A percentile compares a stretch with the other conserved stretches of the same genome.
These are phyloP conservation scores for Dipodascopsis uninucleata DNA, from an alignment of 805 yeast species.

Conservation along the genomic window DNA sequence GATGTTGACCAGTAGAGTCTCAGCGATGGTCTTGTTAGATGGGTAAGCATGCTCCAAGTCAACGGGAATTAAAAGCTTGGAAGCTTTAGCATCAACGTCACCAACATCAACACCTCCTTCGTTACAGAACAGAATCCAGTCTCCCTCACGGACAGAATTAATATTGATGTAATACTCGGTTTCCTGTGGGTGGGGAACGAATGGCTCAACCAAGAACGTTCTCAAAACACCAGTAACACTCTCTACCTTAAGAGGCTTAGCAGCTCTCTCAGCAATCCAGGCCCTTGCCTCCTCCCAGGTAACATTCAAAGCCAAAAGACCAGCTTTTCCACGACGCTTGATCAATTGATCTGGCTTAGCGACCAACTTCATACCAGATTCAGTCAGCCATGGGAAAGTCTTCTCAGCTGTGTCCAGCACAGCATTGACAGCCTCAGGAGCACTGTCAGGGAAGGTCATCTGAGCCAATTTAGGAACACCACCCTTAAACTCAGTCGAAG, in stretches of 20 bases:
- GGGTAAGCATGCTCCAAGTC: slow-evolving; percentile 43
- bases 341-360: slow-evolving; percentile 48
- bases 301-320: slow-evolving; percentile 43
- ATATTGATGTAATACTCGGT: slow-evolving; percentile 48
- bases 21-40: slow-evolving; percentile 37
- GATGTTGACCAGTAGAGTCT: slow-evolving; percentile 39
- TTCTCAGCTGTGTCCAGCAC: slow-evolving; percentile 38
- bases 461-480: slow-evolving; percentile 31
- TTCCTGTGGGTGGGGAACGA: slow-evolving; percentile 46
- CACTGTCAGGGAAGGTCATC: slow-evolving; percentile 35
- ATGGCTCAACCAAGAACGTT: slow-evolving; percentile 46
- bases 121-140: slow-evolving; percentile 47
- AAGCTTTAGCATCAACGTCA: slow-evolving; percentile 47
- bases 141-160: slow-evolving; percentile 48
- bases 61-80: slow-evolving; percentile 43
- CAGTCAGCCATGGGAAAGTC: slow-evolving; percentile 42
- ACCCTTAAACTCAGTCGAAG: slow-evolving; percentile 28
- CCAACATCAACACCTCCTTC: slow-evolving; percentile 51
- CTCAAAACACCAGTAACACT: slow-evolving; percentile 40
- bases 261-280: slow-evolving; percentile 46
- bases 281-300: slow-evolving; percentile 44
- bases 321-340: slow-evolving; percentile 47
- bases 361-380: slow-evolving; percentile 40
- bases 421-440: slow-evolving; percentile 31
- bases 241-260: slow-evolving; percentile 41